phyloP scores from a whole-genome alignment of 2,329 filamentous ascomycete species.

The Cryphonectria radicalis region DNA sequence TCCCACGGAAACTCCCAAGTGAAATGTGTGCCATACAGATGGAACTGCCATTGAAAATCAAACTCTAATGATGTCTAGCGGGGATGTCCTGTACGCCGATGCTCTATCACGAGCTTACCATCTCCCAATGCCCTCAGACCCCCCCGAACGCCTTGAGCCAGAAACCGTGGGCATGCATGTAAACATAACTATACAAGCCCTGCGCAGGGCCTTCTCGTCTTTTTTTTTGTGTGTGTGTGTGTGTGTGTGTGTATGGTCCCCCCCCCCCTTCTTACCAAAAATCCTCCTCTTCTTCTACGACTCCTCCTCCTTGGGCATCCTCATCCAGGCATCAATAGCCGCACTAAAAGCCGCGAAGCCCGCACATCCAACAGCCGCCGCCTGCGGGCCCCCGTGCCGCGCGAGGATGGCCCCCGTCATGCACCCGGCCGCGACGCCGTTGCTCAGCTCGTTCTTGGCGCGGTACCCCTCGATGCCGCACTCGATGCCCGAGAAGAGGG shows the following conservation, averaged over 20 bases:
- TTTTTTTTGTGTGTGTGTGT: neutral
- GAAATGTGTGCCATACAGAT: neutral
- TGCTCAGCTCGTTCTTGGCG: conserved; percentile 91
- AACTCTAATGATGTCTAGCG: conserved; percentile 13
- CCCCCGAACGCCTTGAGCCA: conserved; percentile 32
- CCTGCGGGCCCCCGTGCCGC: conserved; percentile 85
- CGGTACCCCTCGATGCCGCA: conserved; percentile 92
- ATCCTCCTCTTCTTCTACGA: conserved; percentile 8
- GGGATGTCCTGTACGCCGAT: conserved; percentile 18
- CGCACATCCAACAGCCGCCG: conserved; percentile 82
- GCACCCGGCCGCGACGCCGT: conserved; percentile 86
- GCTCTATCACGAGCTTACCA: neutral
- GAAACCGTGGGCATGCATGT: conserved; percentile 23
- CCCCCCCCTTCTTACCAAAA: neutral
- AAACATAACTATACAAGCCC: neutral
- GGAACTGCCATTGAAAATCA: neutral
- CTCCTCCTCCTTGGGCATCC: conserved; percentile 70
- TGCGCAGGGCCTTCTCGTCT: neutral
- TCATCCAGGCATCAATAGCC: conserved; percentile 91
- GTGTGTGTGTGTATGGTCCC: too few relatives aligned
- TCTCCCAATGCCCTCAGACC: conserved; percentile 6
- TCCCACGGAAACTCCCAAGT: neutral
- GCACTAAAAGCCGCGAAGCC: conserved; percentile 93
- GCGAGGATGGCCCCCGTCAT: conserved; percentile 89
- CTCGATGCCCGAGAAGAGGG: conserved; percentile 89